Evolutionary conservation across 768 basidiomycete species (phyloP).

Genomic region (Russula griseocarnosa): DNA sequence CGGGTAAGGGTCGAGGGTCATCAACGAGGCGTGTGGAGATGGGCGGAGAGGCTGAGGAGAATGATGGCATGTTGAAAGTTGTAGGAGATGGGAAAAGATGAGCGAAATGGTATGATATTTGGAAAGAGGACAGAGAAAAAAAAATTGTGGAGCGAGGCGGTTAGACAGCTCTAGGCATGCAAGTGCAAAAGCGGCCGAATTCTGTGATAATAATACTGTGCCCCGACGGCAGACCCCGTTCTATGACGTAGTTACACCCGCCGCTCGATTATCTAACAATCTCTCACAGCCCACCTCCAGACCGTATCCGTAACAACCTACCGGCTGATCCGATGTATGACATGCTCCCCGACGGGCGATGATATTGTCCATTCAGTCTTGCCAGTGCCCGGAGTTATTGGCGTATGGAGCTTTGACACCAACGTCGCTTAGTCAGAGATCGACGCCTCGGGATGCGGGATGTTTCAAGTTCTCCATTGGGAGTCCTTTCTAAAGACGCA

Average conservation of each 20-base stretch:
- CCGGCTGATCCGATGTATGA: neutral
- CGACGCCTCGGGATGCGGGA: neutral
- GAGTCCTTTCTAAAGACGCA: neutral
- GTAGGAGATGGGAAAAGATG: neutral
- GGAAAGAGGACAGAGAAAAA: neutral
- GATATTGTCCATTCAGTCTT: no score
- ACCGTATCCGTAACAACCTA: no score
- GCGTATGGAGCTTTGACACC: no score
- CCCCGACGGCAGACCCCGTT: neutral
- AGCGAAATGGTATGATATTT: neutral
- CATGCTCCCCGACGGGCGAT: no score
- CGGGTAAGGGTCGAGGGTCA: constrained; percentile 3
- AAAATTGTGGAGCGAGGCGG: neutral
- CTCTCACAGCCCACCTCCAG: neutral
- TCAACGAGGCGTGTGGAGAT: neutral
- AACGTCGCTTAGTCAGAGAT: no score
- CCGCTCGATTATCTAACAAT: neutral
- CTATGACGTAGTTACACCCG: neutral
- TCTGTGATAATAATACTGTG: neutral
- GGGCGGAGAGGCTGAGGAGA: constrained; percentile 11
- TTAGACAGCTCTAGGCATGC: neutral
- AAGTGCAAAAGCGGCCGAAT: neutral
- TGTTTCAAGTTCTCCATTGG: neutral
- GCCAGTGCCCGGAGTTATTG: no score
- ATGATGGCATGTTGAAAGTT: constrained; percentile 7